phyloP scores from a whole-genome alignment of 169 alveolate genomes.

The Ichthyophthirius multifiliis region DNA sequence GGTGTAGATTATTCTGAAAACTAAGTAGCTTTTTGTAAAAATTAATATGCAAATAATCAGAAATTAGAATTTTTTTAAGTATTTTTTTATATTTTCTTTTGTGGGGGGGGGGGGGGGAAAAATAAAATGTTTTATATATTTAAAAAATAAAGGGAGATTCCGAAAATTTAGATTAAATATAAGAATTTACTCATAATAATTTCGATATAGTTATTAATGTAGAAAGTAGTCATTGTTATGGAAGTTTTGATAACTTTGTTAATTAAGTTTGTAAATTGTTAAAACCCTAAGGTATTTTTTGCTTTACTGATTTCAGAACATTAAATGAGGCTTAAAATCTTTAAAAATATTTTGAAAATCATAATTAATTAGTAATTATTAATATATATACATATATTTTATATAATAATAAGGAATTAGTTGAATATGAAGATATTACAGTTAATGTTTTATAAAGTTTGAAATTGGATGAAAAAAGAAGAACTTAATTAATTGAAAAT shows the following conservation, averaged over 20 bases:
- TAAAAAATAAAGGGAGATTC: slow-evolving; percentile 50
- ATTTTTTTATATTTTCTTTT: not conserved
- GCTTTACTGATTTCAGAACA: slow-evolving; percentile 66
- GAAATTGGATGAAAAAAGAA: slow-evolving; percentile 40
- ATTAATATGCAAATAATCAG: slow-evolving; percentile 9
- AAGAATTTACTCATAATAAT: not conserved
- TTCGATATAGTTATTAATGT: slow-evolving; percentile 56
- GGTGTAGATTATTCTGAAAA: slow-evolving; percentile 66
- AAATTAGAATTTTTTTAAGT: slow-evolving; percentile 40
- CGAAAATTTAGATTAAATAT: slow-evolving; percentile 39
- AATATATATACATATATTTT: not conserved
- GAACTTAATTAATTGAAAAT: slow-evolving; percentile 11
- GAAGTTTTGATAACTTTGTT: slow-evolving; percentile 47
- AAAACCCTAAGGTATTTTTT: slow-evolving; percentile 53
- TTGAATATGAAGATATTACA: slow-evolving; percentile 25
- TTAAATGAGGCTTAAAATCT: slow-evolving; percentile 22
- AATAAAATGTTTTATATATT: not conserved
- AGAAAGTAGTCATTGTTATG: slow-evolving; percentile 74
- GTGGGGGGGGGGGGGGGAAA: not conserved
- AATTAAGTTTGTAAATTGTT: slow-evolving; percentile 34
- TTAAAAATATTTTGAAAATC: not conserved
- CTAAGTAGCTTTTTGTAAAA: slow-evolving; percentile 51
- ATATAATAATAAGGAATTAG: not conserved
- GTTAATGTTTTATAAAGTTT: slow-evolving; percentile 20
- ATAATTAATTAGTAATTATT: not conserved